These are phyloP conservation scores for Fusarium burgessii DNA, from an alignment of 2,329 filamentous ascomycete genomes.

Conservation along the genomic window DNA sequence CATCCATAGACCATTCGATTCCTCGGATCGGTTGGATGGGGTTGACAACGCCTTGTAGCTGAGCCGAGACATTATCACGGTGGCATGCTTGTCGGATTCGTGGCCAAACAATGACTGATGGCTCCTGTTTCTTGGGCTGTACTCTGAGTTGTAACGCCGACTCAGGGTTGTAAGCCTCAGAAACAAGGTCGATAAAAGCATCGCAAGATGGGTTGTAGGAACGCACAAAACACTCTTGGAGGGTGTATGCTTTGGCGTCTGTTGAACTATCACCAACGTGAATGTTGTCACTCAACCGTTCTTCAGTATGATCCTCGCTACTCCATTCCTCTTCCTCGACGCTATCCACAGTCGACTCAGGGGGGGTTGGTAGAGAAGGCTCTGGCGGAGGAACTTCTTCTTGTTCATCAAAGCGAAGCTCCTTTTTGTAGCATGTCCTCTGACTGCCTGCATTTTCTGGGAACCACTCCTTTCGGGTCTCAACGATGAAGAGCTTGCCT, in stretches of 20 bases:
- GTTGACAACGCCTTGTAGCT: constrained; percentile 55
- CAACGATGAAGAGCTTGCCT: constrained; percentile 70
- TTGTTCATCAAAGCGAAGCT: constrained; percentile 58
- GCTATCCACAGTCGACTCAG: constrained; percentile 3
- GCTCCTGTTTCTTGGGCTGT: constrained; percentile 30
- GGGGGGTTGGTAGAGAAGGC: constrained; percentile 8
- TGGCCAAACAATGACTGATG: constrained; percentile 42
- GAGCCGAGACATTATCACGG: constrained; percentile 16
- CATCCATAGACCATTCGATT: constrained; percentile 59
- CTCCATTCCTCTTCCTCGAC: constrained; percentile 43
- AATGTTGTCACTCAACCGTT: constrained; percentile 40
- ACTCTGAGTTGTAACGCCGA: constrained; percentile 59
- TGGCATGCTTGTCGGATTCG: constrained; percentile 15
- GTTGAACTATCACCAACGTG: constrained; percentile 63
- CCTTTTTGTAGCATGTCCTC: constrained; percentile 74
- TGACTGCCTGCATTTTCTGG: constrained; percentile 64
- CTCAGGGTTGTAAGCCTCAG: constrained; percentile 45
- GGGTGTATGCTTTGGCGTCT: constrained; percentile 58
- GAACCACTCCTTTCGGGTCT: constrained; percentile 77
- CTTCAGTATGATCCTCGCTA: constrained; percentile 50
- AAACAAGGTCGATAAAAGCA: constrained; percentile 70
- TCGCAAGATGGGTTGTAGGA: constrained; percentile 65
- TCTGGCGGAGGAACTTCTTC: neutral
- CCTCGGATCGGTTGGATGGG: constrained; percentile 47
- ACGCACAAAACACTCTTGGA: constrained; percentile 66